Base-by-base conservation (phyloP, 2,329 filamentous ascomycete genomes). In the Blumeriella jaapii region DNA sequence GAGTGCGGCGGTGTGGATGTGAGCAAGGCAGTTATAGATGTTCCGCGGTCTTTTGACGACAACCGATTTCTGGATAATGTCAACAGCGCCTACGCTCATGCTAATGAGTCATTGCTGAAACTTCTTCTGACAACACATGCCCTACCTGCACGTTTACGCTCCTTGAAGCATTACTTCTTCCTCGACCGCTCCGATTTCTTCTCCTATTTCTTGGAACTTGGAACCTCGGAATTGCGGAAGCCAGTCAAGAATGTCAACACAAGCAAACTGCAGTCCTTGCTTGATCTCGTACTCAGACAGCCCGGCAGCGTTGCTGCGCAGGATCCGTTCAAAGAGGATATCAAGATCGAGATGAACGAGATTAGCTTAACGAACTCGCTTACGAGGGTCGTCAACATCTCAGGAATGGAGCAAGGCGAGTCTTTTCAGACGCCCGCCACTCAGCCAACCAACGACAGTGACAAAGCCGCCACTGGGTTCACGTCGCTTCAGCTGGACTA, bases 111-210 rank as follows among this genome's bases (percentile, higher is more conserved):
- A 6, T 68, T 98, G 14, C 78, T 98, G 61, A 81, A 86, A 41
- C 69, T 98, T 0, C 75, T 98, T 2, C 69, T 98, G 25, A 96
- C 89, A 0, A 91, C 91, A 5, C 91, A 98, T 55, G 83, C 83
- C 9, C 71, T 98, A 4, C 87, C 89, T 0, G 81, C 83, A 17
- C 75, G 91, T 23, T 69, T 98, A 38, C 76, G 81, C 29, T 96
- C 89, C 10, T 67, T 98, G 24, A 98, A 98, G 58, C 91, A 98
- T 60, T 98, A 98, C 63, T 98, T 96, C 65, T 98, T 98, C 67
- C 77, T 98, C 43, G 89, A 96, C 51, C 82, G 87, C 6, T 95
- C 91, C 20, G 91, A 98, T 58, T 98, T 94, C 64, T 96, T 98
- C 59, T 86, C 86, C 2, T 93, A 96, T 60, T 98, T 98, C 58